Evolutionary conservation across 169 alveolate species (phyloP).

Genomic region (Plasmodium berghei): DNA sequence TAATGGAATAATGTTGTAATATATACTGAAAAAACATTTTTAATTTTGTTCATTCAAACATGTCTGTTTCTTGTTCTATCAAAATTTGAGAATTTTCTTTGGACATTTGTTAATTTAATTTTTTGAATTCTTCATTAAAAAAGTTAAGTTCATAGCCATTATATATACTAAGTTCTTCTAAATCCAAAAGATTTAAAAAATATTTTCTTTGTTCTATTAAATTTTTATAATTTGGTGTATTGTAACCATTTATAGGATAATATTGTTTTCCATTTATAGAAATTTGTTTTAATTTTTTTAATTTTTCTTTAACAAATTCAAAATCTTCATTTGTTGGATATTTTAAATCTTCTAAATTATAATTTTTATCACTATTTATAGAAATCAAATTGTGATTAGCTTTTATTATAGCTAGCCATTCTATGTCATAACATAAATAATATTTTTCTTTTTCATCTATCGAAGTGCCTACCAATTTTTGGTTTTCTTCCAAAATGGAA

Average conservation of each 20-base stretch:
- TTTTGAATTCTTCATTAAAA: slow-evolving; percentile 42
- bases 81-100: too few species aligned
- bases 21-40: too few species aligned
- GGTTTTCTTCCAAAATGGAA: not conserved
- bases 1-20: too few species aligned
- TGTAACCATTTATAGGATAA: slow-evolving; percentile 44
- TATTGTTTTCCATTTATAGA: slow-evolving; percentile 34
- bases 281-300: slow-evolving; percentile 29
- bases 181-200: slow-evolving; percentile 39
- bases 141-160: slow-evolving; percentile 22
- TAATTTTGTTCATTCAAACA: too few species aligned
- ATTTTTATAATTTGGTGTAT: slow-evolving; percentile 46
- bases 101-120: not conserved
- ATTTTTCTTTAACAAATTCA: slow-evolving; percentile 19
- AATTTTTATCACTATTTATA: slow-evolving; percentile 21
- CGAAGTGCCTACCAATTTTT: not conserved
- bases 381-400: slow-evolving; percentile 55
- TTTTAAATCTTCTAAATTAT: slow-evolving; percentile 44
- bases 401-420: slow-evolving; percentile 69
- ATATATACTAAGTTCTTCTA: slow-evolving; percentile 47
- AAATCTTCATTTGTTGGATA: slow-evolving; percentile 63
- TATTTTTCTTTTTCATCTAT: slow-evolving; percentile 7
- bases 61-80: too few species aligned
- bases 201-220: slow-evolving; percentile 39
- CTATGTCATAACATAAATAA: slow-evolving; percentile 48